These are phyloP conservation scores for Hypholoma sublateritium DNA, from an alignment of 768 basidiomycete species.

Conservation along the genomic window DNA sequence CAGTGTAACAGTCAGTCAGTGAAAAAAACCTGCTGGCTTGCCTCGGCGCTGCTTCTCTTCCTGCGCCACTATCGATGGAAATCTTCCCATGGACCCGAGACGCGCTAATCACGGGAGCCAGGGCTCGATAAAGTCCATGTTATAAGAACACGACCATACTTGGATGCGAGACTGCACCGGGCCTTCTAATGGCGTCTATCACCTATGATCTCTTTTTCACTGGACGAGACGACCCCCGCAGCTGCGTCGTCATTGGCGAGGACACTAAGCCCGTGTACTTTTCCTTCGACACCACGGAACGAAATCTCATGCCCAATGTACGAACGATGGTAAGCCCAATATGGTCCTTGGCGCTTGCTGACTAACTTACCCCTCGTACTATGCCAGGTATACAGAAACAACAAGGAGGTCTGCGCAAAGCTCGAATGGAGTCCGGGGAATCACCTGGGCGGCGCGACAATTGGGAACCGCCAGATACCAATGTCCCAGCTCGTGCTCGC, in stretches of 20 bases:
- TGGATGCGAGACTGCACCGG: slow-evolving; percentile 31
- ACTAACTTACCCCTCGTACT: slow-evolving; percentile 14
- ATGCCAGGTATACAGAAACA: slow-evolving; percentile 42
- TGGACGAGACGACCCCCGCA: slow-evolving; percentile 66
- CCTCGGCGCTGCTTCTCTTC: slow-evolving; percentile 35
- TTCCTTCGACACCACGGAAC: slow-evolving; percentile 62
- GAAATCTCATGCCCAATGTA: slow-evolving; percentile 38
- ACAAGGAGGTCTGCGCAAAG: slow-evolving; percentile 47
- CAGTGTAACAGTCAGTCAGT: slow-evolving; percentile 15
- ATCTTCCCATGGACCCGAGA: slow-evolving; percentile 50
- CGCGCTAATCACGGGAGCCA: slow-evolving; percentile 52
- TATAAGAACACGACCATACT: slow-evolving; percentile 41
- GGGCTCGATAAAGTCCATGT: slow-evolving; percentile 40
- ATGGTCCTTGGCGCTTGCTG: slow-evolving; percentile 11
- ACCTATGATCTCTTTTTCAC: slow-evolving; percentile 68
- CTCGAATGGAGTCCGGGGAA: slow-evolving; percentile 54
- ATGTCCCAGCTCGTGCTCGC: slow-evolving; percentile 64
- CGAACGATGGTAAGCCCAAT: slow-evolving; percentile 47
- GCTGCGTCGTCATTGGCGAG: slow-evolving; percentile 67
- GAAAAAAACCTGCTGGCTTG: slow-evolving; percentile 6
- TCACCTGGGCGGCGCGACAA: slow-evolving; percentile 53
- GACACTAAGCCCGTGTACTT: slow-evolving; percentile 59
- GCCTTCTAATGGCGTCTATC: slow-evolving; percentile 38
- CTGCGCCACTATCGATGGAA: slow-evolving; percentile 49
- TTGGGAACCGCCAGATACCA: slow-evolving; percentile 52